Conservation (phyloP, 345 rosid species). For the Eucalyptus curtisii region DNA sequence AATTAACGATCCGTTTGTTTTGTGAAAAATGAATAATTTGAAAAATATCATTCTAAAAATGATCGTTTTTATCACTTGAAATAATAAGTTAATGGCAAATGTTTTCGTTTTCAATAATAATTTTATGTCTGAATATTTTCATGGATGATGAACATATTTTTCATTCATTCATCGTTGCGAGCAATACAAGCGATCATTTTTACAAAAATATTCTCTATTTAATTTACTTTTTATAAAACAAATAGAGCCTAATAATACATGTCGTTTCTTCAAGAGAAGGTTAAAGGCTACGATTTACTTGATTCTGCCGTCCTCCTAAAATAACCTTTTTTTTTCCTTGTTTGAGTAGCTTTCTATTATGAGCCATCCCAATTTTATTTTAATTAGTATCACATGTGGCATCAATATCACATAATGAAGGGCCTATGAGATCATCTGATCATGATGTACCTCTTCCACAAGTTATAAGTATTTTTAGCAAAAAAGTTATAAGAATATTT, state of each 20-base stretch:
- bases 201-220: no score
- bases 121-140: no score
- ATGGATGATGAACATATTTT: no score
- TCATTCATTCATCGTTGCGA: no score
- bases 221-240: no score
- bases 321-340: background rate
- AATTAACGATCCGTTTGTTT: background rate
- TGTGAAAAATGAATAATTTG: no score
- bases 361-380: background rate
- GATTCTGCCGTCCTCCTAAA: background rate
- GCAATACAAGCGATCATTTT: no score
- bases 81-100: no score
- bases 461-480: background rate
- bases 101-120: no score
- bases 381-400: background rate
- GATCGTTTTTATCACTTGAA: no score
- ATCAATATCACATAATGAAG: background rate
- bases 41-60: no score
- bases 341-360: background rate
- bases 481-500: background rate
- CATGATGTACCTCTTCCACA: background rate
- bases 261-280: background rate
- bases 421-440: background rate
- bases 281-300: background rate
- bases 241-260: background rate